A percentile compares a stretch with the other conserved stretches of the same genome.
phyloP scores from a whole-genome alignment of 192 early-diverging fungal genomes.

The Coemansia aciculifera region DNA sequence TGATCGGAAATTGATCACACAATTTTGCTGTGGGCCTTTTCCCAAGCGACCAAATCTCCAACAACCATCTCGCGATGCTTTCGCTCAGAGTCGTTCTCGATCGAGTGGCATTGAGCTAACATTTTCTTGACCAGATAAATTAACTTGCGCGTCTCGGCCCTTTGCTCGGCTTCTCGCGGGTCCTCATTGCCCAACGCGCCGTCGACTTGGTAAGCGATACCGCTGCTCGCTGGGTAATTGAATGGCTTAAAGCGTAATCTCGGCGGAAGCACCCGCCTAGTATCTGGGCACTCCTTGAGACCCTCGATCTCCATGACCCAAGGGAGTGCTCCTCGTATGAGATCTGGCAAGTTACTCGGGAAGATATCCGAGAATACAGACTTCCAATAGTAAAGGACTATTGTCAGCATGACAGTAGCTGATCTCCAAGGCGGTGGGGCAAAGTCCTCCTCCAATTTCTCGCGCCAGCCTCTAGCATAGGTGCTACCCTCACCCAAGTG shows the following conservation, averaged over 20 bases:
- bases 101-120: conserved; percentile 33
- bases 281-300: conserved; percentile 22
- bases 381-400: conserved; percentile 33
- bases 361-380: conserved; percentile 17
- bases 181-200: conserved; percentile 13
- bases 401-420: conserved; percentile 33
- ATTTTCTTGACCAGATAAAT: conserved; percentile 25
- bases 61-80: conserved; percentile 15
- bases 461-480: background rate
- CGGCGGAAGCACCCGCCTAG: conserved; percentile 19
- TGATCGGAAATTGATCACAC: background rate
- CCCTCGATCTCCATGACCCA: conserved; percentile 51
- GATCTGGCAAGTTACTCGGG: conserved; percentile 5
- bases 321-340: conserved; percentile 19
- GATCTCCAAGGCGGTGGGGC: conserved; percentile 38
- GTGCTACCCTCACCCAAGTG: background rate
- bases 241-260: conserved; percentile 26
- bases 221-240: conserved; percentile 8
- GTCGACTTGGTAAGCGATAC: background rate
- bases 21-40: conserved; percentile 11
- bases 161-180: conserved; percentile 17
- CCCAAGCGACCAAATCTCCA: conserved; percentile 30
- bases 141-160: conserved; percentile 24
- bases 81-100: conserved; percentile 28
- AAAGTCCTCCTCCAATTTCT: conserved; percentile 7